Conservation (phyloP, 192 early-diverging fungal genomes). For the Allomyces macrogynus region DNA sequence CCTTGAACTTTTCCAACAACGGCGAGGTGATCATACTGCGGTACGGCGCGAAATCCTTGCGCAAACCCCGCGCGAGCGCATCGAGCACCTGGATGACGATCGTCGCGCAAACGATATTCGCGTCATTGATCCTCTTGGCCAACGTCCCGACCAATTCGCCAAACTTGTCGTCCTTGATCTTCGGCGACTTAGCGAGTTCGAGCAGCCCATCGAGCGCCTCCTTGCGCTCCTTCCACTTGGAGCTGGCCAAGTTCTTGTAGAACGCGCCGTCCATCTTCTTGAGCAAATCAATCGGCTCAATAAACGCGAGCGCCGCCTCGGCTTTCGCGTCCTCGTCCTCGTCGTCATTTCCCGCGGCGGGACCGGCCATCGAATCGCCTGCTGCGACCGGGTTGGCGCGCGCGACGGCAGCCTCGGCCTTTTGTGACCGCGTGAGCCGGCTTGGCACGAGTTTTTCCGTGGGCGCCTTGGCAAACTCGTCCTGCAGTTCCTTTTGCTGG, state of each 20-base stretch:
- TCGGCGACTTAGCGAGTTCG: constrained; percentile 44
- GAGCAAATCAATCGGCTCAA: constrained; percentile 82
- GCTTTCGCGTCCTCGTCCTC: constrained; percentile 31
- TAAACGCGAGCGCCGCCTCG: constrained; percentile 49
- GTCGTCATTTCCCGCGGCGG: constrained; percentile 15
- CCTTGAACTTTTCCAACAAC: constrained; percentile 82
- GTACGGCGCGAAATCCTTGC: constrained; percentile 61
- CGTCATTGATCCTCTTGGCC: constrained; percentile 67
- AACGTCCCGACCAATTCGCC: constrained; percentile 63
- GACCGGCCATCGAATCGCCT: not conserved
- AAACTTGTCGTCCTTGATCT: constrained; percentile 53
- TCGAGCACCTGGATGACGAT: constrained; percentile 66
- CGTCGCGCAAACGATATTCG: constrained; percentile 69
- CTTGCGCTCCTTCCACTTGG: constrained; percentile 95
- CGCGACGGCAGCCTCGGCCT: constrained; percentile 29
- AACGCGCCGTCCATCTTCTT: constrained; percentile 68
- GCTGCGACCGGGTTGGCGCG: constrained; percentile 1
- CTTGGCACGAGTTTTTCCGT: constrained; percentile 34
- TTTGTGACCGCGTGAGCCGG: constrained; percentile 63
- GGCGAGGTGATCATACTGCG: constrained; percentile 39
- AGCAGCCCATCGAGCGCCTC: constrained; percentile 65
- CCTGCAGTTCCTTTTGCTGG: constrained; percentile 79
- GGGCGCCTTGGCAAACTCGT: constrained; percentile 54
- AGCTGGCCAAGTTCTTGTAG: constrained; percentile 34
- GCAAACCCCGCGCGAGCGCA: constrained; percentile 54